phyloP scores from a whole-genome alignment of 352 stramenopile species.

The Phytophthora pluvialis region DNA sequence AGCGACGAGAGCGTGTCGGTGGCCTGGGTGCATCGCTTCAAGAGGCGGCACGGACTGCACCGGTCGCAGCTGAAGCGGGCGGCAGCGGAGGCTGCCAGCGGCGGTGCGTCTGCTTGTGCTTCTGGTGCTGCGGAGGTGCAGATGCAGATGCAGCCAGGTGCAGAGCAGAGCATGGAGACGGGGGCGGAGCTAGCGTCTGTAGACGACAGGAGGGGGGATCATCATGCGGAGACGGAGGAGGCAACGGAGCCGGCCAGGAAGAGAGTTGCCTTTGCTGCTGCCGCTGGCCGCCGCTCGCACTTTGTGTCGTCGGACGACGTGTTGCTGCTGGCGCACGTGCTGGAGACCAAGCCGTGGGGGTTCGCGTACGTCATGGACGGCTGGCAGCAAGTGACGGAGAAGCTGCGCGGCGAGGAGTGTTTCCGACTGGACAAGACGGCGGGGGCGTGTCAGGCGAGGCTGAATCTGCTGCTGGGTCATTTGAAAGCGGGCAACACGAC shows the following conservation, averaged over 20 bases:
- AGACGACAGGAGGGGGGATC: background rate
- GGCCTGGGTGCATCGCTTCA: constrained; percentile 46
- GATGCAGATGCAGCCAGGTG: background rate
- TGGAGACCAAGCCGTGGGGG: constrained; percentile 33
- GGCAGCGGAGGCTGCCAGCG: background rate
- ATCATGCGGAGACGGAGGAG: background rate
- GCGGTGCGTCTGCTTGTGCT: too few species aligned
- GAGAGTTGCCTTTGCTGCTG: constrained; percentile 5
- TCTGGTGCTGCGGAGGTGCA: background rate
- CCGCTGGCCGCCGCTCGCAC: constrained; percentile 15
- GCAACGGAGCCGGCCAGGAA: constrained; percentile 7
- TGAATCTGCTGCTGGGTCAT: constrained; percentile 31
- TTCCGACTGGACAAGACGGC: constrained; percentile 38
- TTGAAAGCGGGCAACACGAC: constrained; percentile 23
- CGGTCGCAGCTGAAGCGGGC: constrained; percentile 26
- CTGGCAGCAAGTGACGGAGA: constrained; percentile 35
- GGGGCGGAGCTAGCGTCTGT: background rate
- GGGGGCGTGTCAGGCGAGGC: constrained; percentile 33
- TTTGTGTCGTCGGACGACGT: constrained; percentile 43
- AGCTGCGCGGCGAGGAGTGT: constrained; percentile 7
- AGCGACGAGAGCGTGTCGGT: constrained; percentile 34
- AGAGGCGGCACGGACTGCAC: constrained; percentile 42
- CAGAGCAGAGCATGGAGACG: constrained; percentile 11
- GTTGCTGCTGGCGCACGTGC: constrained; percentile 33
- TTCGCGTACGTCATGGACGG: constrained; percentile 33